These are phyloP conservation scores for Colletotrichum scovillei DNA, from an alignment of 2,329 filamentous ascomycete genomes.

Conservation along the genomic window DNA sequence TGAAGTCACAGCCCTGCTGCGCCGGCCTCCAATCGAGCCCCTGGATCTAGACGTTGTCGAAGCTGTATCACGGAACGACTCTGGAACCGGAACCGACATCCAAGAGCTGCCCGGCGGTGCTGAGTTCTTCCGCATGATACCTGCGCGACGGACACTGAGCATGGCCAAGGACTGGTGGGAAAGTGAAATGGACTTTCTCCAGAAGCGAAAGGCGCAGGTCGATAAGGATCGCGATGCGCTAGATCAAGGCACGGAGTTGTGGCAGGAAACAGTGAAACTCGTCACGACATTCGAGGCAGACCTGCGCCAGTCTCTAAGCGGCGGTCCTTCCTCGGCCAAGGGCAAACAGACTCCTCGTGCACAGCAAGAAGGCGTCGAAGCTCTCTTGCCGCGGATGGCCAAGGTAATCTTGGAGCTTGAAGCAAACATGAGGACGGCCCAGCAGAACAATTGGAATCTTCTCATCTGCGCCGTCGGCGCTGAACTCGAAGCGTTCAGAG, in stretches of 20 bases:
- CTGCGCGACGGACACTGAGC: slow-evolving; percentile 73
- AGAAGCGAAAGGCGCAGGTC: slow-evolving; percentile 65
- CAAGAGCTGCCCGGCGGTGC: slow-evolving; percentile 11
- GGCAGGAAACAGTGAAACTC: slow-evolving; percentile 70
- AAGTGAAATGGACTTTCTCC: slow-evolving; percentile 67
- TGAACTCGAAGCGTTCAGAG: slow-evolving; percentile 74
- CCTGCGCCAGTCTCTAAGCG: slow-evolving; percentile 67
- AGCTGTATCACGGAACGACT: slow-evolving; percentile 3
- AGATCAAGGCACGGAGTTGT: slow-evolving; percentile 74
- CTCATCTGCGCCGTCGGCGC: slow-evolving; percentile 81
- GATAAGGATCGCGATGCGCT: slow-evolving; percentile 73
- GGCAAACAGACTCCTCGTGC: slow-evolving; percentile 45
- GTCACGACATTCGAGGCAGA: slow-evolving; percentile 74
- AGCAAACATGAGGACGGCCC: slow-evolving; percentile 63
- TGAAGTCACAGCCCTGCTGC: slow-evolving; percentile 70
- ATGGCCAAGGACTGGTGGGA: slow-evolving; percentile 81
- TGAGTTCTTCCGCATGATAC: slow-evolving; percentile 70
- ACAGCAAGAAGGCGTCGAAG: slow-evolving; percentile 52
- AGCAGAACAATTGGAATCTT: slow-evolving; percentile 76
- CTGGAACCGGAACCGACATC: slow-evolving; percentile 46
- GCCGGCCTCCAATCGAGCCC: slow-evolving; percentile 65
- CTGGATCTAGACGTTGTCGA: slow-evolving; percentile 51
- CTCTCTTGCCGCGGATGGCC: slow-evolving; percentile 67
- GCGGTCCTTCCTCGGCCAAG: slow-evolving; percentile 39
- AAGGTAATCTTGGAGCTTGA: slow-evolving; percentile 66